These are phyloP conservation scores for Fusarium brevicatenulatum DNA, from an alignment of 2,329 filamentous ascomycete genomes.

Conservation along the genomic window DNA sequence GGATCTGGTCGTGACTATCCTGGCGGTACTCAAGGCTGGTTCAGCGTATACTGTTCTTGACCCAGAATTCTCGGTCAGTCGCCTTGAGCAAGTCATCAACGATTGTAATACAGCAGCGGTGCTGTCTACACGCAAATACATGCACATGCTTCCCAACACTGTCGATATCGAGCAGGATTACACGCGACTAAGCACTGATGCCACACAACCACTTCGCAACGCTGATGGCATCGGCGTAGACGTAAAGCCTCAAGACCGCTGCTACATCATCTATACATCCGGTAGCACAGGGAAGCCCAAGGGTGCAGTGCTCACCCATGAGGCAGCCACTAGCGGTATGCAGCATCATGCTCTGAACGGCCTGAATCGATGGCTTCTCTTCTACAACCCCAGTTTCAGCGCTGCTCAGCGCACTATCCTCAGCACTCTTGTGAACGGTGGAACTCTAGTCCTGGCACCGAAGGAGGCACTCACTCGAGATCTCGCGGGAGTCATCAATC, in stretches of 20 bases:
- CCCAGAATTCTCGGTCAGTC: slow-evolving; percentile 23
- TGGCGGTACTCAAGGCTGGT: slow-evolving; percentile 40
- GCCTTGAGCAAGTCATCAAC: slow-evolving; percentile 25
- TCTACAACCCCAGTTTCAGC: slow-evolving; percentile 39
- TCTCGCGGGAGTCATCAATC: slow-evolving; percentile 18
- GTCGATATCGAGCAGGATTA: not conserved
- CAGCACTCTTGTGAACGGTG: slow-evolving; percentile 23
- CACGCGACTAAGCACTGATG: accelerated
- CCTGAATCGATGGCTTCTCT: slow-evolving; percentile 22
- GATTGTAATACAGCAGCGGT: slow-evolving; percentile 19
- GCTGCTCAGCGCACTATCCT: slow-evolving; percentile 36
- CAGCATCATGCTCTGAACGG: slow-evolving; percentile 17
- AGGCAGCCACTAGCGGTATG: slow-evolving; percentile 18
- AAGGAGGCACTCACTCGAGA: slow-evolving; percentile 18
- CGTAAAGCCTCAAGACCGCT: not conserved
- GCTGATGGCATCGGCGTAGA: not conserved
- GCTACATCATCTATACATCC: slow-evolving; percentile 41
- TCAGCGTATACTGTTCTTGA: slow-evolving; percentile 34
- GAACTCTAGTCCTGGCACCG: slow-evolving; percentile 19
- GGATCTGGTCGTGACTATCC: slow-evolving; percentile 27
- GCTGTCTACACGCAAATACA: not conserved
- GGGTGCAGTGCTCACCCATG: slow-evolving; percentile 30
- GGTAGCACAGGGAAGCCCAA: slow-evolving; percentile 39
- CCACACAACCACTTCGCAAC: accelerated
- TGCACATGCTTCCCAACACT: not conserved